Evolutionary conservation across 257 asterid genomes (phyloP), one percentile per base, ranked within the genome.

Genomic region (Nicotiana noctiflora): DNA sequence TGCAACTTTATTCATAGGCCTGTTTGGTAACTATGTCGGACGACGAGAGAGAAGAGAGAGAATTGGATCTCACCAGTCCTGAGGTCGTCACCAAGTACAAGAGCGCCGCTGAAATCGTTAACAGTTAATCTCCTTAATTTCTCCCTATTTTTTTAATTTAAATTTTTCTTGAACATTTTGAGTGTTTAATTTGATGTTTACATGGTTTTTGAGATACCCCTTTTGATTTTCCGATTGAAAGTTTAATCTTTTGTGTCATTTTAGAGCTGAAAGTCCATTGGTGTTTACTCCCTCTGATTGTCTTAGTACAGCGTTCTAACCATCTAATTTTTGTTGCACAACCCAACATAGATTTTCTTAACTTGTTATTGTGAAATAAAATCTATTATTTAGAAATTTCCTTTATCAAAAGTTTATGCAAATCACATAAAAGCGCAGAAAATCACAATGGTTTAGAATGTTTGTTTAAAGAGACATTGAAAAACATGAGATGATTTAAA

Each of bases 61-160:
- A 95, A 91, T 80, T 93, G 90, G 98, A 93, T 92, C 98, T 95
- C 87, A 86, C 92, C 59, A 87, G 88, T 81, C 87, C 94, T 6
- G 98, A 93, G 83, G 98, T 95, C 14, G 98, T 95, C 85, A 95
- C 98, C 62, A 95, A 93, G 83, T 95, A 95, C 87, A 95, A 95
- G 88, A 81, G 92, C 77, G 98, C 98, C 23, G 95, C 98, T 51
- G 98, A 95, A 84, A 95, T 95, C 72, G 92, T 91, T 53, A 95
- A 93, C 89, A 95, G 98, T 93, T 34, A 83, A 82, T 21, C 27
- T 51, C 55, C 34, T 13, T 40, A 40, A 8, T 78, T 63, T 14
- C 21, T 64, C 52, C 18, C 6, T 0, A 0, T 40, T 61, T 67
- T 82, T 19, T 12, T 27, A 49, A 13, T 25, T 40, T 7, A 40